Conservation (phyloP, 768 basidiomycete genomes). For the Exsudoporus frostii region DNA sequence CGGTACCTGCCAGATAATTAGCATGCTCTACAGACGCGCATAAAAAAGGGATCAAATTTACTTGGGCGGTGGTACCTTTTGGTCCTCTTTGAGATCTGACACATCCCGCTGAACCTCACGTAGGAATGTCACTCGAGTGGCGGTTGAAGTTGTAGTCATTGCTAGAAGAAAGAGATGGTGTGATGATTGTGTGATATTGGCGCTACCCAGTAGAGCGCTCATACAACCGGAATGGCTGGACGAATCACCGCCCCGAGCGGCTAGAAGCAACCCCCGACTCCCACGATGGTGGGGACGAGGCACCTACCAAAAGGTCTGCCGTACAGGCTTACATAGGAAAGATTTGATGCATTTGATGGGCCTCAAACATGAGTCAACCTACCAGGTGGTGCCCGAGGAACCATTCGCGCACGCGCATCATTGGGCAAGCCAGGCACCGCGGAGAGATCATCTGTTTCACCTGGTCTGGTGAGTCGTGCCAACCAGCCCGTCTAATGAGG, state of each 20-base stretch:
- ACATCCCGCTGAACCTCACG: constrained; percentile 7
- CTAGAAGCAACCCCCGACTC: background rate
- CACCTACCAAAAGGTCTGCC: no score
- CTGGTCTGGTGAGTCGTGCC: no score
- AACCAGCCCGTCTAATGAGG: no score
- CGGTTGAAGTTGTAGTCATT: constrained; percentile 15
- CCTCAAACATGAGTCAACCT: no score
- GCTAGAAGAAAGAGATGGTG: background rate
- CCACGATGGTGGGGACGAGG: no score
- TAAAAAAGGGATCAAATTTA: background rate
- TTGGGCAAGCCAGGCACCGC: no score
- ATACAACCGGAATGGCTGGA: background rate
- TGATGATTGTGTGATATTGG: constrained; percentile 1
- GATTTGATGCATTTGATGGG: no score
- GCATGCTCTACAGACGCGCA: no score
- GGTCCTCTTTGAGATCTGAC: constrained; percentile 1
- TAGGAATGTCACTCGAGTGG: constrained; percentile 5
- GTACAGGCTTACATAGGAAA: no score
- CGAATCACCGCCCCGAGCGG: background rate
- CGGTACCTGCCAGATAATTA: constrained; percentile 33
- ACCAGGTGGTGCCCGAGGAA: no score
- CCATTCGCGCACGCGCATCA: no score
- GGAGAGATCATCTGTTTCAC: no score
- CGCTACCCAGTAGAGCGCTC: constrained; percentile 1
- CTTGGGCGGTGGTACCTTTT: constrained; percentile 27